These are phyloP conservation scores for Nothopassalora personata DNA, from an alignment of 2,329 filamentous ascomycete species.

Conservation along the genomic window DNA sequence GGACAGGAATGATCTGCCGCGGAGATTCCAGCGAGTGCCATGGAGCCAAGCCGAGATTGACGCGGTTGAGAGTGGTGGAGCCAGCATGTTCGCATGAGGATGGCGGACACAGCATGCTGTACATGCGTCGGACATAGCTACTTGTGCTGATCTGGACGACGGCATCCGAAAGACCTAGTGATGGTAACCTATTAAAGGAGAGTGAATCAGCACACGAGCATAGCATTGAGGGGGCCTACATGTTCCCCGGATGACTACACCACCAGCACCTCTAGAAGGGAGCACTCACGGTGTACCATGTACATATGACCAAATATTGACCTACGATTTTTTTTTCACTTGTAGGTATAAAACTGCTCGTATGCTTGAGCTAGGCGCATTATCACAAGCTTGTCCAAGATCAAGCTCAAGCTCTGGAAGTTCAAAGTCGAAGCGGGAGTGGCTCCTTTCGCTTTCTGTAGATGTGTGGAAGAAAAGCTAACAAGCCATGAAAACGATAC, in stretches of 20 bases:
- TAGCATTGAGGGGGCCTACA: background rate
- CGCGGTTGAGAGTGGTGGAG: conserved; percentile 88
- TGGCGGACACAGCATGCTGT: background rate
- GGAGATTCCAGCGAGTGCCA: conserved; percentile 70
- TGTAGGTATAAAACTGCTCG: background rate
- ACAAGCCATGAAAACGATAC: too few species aligned
- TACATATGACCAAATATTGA: background rate
- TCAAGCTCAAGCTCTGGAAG: background rate
- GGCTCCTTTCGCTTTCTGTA: background rate
- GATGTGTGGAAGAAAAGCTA: too few species aligned
- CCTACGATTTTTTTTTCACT: background rate
- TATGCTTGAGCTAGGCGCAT: background rate
- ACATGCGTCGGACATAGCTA: background rate
- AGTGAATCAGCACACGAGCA: background rate
- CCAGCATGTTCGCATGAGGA: conserved; percentile 43
- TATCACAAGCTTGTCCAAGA: background rate
- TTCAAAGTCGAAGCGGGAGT: background rate
- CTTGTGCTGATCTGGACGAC: too few species aligned
- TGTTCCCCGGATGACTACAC: background rate
- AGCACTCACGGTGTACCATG: background rate
- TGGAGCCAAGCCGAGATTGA: conserved; percentile 85
- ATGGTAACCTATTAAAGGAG: too few species aligned
- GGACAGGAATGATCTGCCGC: conserved; percentile 81
- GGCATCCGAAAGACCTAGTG: too few species aligned
- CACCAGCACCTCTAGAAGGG: background rate